Evolutionary conservation across 176 grass and related monocot genomes (phyloP).

Genomic region (Saccharum spontaneum): DNA sequence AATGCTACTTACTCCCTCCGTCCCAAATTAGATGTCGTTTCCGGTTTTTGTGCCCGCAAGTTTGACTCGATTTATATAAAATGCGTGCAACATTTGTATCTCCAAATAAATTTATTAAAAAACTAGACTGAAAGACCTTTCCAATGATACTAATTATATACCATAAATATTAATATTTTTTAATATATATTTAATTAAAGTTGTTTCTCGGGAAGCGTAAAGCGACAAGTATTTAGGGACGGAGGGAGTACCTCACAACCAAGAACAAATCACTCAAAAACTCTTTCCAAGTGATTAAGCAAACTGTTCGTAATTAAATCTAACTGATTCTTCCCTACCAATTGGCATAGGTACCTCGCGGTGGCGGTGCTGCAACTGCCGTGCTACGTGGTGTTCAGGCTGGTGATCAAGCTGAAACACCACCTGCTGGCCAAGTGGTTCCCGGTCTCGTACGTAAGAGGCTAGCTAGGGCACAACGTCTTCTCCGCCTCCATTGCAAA

Average conservation of each 20-base stretch:
- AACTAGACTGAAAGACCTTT: no score
- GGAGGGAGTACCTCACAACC: neutral
- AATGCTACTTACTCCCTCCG: no score
- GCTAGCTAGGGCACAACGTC: neutral
- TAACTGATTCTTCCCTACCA: neutral
- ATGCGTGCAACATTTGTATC: no score
- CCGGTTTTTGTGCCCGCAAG: no score
- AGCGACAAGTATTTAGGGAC: no score
- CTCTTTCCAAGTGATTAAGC: neutral
- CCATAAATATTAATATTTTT: no score
- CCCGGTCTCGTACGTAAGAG: constrained; percentile 12
- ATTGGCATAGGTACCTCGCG: constrained; percentile 58
- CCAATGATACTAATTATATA: no score
- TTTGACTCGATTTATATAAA: no score
- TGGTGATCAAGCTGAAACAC: constrained; percentile 75
- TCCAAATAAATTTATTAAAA: no score
- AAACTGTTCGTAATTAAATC: neutral
- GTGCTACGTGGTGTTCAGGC: constrained; percentile 67
- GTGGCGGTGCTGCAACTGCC: constrained; percentile 78
- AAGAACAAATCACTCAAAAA: neutral
- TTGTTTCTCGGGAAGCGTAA: no score
- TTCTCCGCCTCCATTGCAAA: neutral
- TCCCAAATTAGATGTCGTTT: no score
- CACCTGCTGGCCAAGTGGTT: constrained; percentile 65
- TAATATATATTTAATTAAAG: no score